Conservation (phyloP, 495 filamentous ascomycete species). For the Darksidea phi region DNA sequence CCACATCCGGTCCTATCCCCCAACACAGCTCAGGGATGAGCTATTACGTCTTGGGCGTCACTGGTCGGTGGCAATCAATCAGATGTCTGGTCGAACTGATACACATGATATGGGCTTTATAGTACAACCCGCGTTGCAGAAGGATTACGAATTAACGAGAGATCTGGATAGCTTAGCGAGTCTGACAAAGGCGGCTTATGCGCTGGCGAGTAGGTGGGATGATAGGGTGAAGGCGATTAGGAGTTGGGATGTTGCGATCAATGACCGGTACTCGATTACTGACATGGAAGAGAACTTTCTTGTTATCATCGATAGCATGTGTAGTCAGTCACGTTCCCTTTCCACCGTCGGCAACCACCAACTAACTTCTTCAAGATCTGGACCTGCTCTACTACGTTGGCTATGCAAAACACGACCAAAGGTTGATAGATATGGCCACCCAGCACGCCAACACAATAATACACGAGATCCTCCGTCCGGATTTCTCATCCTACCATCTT, state of each 20-base stretch:
- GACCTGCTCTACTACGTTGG: constrained; percentile 24
- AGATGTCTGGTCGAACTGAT: constrained; percentile 23
- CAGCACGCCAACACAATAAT: constrained; percentile 21
- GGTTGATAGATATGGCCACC: constrained; percentile 20
- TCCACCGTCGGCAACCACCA: not conserved
- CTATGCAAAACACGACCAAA: constrained; percentile 15
- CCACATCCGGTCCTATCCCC: not conserved
- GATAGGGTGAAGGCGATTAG: constrained; percentile 18
- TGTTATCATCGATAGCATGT: constrained; percentile 31
- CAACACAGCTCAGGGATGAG: not conserved
- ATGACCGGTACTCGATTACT: constrained; percentile 24
- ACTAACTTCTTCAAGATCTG: constrained; percentile 9
- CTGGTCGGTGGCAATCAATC: constrained; percentile 26
- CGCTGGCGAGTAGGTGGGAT: constrained; percentile 18
- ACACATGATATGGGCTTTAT: constrained; percentile 29
- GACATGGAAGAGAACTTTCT: constrained; percentile 25
- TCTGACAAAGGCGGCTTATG: constrained; percentile 14
- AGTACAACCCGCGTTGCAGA: constrained; percentile 22
- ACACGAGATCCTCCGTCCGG: constrained; percentile 13
- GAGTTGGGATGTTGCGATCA: constrained; percentile 24
- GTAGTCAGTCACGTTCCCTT: constrained; percentile 9
- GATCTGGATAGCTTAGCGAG: constrained; percentile 10
- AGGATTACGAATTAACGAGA: constrained; percentile 21
- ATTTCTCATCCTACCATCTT: constrained; percentile 23
- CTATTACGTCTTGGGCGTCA: constrained; percentile 13